Base-by-base conservation (phyloP, 352 stramenopile species). In the Globisporangium alternatum region DNA sequence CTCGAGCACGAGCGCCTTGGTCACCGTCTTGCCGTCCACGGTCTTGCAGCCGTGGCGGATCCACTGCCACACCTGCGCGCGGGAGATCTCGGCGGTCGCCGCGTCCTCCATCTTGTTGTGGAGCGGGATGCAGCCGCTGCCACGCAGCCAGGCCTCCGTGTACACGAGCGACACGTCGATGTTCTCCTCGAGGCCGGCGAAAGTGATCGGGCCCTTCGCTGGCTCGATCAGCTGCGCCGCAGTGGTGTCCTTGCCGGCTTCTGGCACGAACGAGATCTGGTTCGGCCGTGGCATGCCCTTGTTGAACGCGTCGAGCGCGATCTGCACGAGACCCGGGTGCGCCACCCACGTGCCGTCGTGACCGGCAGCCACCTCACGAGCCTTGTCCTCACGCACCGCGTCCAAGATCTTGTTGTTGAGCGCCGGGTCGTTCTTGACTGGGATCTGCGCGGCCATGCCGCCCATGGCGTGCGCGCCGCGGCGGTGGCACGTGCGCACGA, bases 261-360 rank as follows among this genome's bases (percentile, higher is more conserved):
- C 76, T 0, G 79, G 76, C 22, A 90, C 72, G 60, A 70, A 79
- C 54, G 75, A 75, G 57, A 97, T 97, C 80, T 98, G 96, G 76
- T 99, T 98, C 0, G 91, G 77, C 49, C 80, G 74, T 25, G 79
- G 80, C 95, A 99, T 98, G 66, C 96, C 78, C 65, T 97, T 81
- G 78, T 97, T 93, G 80, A 99, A 99, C 19, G 97, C 91, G 45
- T 96, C 82, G 67, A 96, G 79, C 17, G 96, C 96, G 39, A 98
- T 85, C 65, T 85, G 78, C 41, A 99, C 94, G 43, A 99, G 88
- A 8, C 91, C 96, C 22, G 96, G 96, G 77, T 99, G 96, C 5
- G 96, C 96, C 9, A 99, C 96, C 96, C 96, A 99, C 60, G 95
- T 98, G 55, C 96, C 96, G 69, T 99, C 96, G 79, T 99, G 96